Conservation (phyloP, 2,329 filamentous ascomycete species). For the Exophiala oligosperma region DNA sequence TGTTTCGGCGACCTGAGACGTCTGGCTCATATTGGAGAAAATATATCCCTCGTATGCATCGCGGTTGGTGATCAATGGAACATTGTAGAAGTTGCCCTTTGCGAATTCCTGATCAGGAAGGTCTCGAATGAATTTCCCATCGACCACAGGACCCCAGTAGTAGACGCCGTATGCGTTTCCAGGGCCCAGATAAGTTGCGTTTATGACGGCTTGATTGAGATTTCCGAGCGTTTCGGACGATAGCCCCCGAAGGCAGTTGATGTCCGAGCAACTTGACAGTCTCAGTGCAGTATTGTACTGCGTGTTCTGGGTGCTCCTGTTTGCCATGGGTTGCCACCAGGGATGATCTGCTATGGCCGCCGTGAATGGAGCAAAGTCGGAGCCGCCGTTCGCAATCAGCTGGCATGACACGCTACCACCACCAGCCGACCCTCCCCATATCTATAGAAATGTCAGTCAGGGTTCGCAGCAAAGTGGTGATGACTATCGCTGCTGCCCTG, state of each 20-base stretch:
- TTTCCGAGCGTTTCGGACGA: slow-evolving; percentile 6
- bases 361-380: slow-evolving; percentile 41
- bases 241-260: slow-evolving; percentile 10
- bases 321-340: slow-evolving; percentile 38
- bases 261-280: slow-evolving; percentile 44
- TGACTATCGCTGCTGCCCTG: too few relatives aligned
- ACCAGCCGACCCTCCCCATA: slow-evolving; percentile 35
- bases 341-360: slow-evolving; percentile 43
- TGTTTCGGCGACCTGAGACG: slow-evolving; percentile 31
- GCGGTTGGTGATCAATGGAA: slow-evolving; percentile 38
- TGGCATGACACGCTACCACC: slow-evolving; percentile 25
- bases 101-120: slow-evolving; percentile 36
- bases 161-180: slow-evolving; percentile 13
- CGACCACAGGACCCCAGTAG: slow-evolving; percentile 31
- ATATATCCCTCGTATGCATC: slow-evolving; percentile 41
- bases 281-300: slow-evolving; percentile 46
- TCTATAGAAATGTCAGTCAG: not conserved
- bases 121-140: slow-evolving; percentile 36
- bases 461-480: too few relatives aligned
- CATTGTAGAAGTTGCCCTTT: slow-evolving; percentile 31
- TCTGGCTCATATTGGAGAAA: slow-evolving; percentile 36
- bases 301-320: slow-evolving; percentile 33
- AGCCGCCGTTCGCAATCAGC: slow-evolving; percentile 41
- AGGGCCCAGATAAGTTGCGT: slow-evolving; percentile 10
- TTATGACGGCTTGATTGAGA: slow-evolving; percentile 11